phyloP scores from a whole-genome alignment of 2,329 filamentous ascomycete species.

The Scedosporium dehoogii region DNA sequence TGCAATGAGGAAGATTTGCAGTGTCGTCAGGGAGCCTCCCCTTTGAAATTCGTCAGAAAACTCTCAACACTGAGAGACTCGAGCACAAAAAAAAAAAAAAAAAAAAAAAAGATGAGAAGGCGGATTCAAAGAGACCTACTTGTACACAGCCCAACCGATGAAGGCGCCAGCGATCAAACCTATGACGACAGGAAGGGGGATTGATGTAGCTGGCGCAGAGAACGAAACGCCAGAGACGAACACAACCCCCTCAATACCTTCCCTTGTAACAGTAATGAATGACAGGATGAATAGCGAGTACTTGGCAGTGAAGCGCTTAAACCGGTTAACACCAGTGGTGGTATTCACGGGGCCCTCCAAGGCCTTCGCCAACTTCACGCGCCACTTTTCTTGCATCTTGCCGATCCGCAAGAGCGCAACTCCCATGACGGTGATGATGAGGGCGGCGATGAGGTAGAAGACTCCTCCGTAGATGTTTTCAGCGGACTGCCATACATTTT shows the following conservation, averaged over 20 bases:
- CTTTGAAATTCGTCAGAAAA: constrained; percentile 20
- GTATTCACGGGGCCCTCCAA: constrained; percentile 36
- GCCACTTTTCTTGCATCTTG: constrained; percentile 72
- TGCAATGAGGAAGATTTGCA: constrained; percentile 63
- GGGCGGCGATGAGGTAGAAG: constrained; percentile 55
- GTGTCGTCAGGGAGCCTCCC: constrained; percentile 20
- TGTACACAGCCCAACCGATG: constrained; percentile 63
- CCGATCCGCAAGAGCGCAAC: constrained; percentile 63
- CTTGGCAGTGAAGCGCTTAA: constrained; percentile 36
- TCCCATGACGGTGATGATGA: constrained; percentile 67
- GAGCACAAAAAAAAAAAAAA: fast-evolving
- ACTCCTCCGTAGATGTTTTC: constrained; percentile 67
- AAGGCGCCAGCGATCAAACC: constrained; percentile 53
- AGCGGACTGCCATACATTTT: constrained; percentile 47
- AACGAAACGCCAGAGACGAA: constrained; percentile 70
- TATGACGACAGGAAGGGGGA: constrained; percentile 59
- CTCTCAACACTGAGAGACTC: constrained; percentile 23
- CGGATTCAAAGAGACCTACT: constrained; percentile 31
- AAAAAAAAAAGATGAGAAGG: fast-evolving
- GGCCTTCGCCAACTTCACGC: constrained; percentile 58
- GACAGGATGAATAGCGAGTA: constrained; percentile 71
- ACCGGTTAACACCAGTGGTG: constrained; percentile 5
- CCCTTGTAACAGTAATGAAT: constrained; percentile 67
- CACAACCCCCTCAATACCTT: constrained; percentile 70
- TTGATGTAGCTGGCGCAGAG: constrained; percentile 54